These are phyloP conservation scores for Pseudogymnoascus sp. DNA, from an alignment of 2,329 filamentous ascomycete genomes.

Conservation along the genomic window DNA sequence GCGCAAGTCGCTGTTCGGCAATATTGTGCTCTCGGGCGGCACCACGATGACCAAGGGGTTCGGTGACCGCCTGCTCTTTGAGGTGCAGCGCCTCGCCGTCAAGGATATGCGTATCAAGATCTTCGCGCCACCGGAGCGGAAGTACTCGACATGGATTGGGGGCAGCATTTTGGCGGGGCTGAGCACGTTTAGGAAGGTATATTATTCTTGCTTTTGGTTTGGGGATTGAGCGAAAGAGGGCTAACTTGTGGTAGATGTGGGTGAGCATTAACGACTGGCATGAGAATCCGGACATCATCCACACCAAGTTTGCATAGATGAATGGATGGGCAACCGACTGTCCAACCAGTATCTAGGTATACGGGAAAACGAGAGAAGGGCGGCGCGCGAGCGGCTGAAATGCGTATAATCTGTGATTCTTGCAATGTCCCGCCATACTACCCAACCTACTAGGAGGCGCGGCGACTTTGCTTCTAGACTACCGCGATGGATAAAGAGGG, in stretches of 20 bases:
- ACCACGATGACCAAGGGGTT: constrained; percentile 96
- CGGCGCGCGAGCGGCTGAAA: neutral
- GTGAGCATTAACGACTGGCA: constrained; percentile 99
- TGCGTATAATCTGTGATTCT: neutral
- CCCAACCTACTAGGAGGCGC: neutral
- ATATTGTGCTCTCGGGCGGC: constrained; percentile 93
- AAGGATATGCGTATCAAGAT: constrained; percentile 99
- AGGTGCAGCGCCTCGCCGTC: constrained; percentile 87
- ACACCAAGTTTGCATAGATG: constrained; percentile 81
- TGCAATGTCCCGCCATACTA: neutral
- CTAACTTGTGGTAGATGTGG: constrained; percentile 69
- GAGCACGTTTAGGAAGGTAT: constrained; percentile 96
- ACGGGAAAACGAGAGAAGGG: neutral
- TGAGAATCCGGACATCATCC: constrained; percentile 97
- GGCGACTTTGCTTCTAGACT: neutral
- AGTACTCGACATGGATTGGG: constrained; percentile 99
- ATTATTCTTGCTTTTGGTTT: constrained; percentile 22
- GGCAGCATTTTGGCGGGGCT: constrained; percentile 93
- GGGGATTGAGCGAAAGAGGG: constrained; percentile 15
- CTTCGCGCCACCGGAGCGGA: constrained; percentile 91
- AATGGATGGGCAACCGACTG: neutral
- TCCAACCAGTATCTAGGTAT: neutral
- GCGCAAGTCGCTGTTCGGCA: constrained; percentile 86
- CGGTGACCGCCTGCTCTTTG: constrained; percentile 81
- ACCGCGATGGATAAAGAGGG: neutral